Percentiles rank a stretch among this genome's conserved stretches.
phyloP scores from a whole-genome alignment of 2,329 filamentous ascomycete species.

The Aspergillus carbonarius region DNA sequence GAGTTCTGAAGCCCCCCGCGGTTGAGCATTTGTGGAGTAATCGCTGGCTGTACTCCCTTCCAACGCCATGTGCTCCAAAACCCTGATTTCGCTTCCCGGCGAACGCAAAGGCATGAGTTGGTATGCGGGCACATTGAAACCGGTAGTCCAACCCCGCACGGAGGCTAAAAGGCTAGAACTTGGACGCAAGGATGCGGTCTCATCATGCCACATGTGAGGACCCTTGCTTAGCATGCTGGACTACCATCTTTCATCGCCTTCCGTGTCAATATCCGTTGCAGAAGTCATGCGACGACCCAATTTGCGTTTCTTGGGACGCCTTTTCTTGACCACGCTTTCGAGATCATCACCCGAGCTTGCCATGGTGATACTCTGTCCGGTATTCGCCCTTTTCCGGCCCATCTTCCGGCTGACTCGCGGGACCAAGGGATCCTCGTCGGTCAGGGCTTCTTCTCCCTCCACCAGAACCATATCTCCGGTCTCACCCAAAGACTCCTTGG shows the following conservation, averaged over 20 bases:
- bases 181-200: not conserved
- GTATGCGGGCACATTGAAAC: too few species aligned
- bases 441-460: constrained; percentile 43
- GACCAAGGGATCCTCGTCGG: constrained; percentile 20
- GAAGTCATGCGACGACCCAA: constrained; percentile 17
- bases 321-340: constrained; percentile 19
- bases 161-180: too few species aligned
- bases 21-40: not conserved
- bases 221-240: not conserved
- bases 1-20: not conserved
- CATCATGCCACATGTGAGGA: not conserved
- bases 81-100: not conserved
- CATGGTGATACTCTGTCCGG: constrained; percentile 17
- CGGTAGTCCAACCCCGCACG: too few species aligned
- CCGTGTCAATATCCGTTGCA: constrained; percentile 24
- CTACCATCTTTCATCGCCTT: constrained; percentile 16
- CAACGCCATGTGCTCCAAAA: not conserved
- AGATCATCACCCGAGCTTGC: constrained; percentile 27
- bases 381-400: constrained; percentile 23
- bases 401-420: constrained; percentile 4
- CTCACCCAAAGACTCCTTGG: constrained; percentile 51
- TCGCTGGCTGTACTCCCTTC: not conserved
- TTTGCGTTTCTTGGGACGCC: constrained; percentile 28
- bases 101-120: too few species aligned
- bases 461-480: constrained; percentile 60